phyloP scores from a whole-genome alignment of 257 asterid species.

The Przewalskia tangutica region DNA sequence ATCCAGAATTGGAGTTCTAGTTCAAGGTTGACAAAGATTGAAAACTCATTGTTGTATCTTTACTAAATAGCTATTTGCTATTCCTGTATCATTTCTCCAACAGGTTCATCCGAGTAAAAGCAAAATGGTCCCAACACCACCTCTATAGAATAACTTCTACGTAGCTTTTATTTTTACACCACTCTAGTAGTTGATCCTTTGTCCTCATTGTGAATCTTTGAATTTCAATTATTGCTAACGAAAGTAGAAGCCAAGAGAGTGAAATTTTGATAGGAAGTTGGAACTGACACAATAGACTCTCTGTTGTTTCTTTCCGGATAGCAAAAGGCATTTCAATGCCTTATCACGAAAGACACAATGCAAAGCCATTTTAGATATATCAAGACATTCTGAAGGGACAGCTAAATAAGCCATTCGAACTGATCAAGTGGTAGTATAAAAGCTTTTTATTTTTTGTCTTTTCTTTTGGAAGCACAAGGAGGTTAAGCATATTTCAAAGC shows the following conservation, averaged over 20 bases:
- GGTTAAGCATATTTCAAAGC: neutral
- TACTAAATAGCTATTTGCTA: too few species aligned
- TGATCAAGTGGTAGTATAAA: neutral
- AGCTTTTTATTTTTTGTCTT: neutral
- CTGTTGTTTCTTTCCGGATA: neutral
- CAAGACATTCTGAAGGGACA: neutral
- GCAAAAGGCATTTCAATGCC: neutral
- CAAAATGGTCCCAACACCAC: neutral
- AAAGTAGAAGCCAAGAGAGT: neutral
- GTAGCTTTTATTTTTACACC: neutral
- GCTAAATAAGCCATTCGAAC: neutral
- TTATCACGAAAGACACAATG: neutral
- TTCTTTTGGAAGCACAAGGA: neutral
- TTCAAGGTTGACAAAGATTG: too few species aligned
- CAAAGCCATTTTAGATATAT: neutral
- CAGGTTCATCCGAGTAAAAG: neutral
- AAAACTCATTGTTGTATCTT: too few species aligned
- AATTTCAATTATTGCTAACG: neutral
- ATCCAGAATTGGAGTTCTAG: too few species aligned
- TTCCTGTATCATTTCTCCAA: too few species aligned
- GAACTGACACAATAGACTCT: neutral
- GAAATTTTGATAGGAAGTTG: neutral
- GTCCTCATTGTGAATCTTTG: neutral
- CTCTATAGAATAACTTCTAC: neutral
- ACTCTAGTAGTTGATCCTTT: neutral